Evolutionary conservation across 2,329 filamentous ascomycete species (phyloP), one percentile per base, ranked within the genome.

Genomic region (Fusarium coffeatum): DNA sequence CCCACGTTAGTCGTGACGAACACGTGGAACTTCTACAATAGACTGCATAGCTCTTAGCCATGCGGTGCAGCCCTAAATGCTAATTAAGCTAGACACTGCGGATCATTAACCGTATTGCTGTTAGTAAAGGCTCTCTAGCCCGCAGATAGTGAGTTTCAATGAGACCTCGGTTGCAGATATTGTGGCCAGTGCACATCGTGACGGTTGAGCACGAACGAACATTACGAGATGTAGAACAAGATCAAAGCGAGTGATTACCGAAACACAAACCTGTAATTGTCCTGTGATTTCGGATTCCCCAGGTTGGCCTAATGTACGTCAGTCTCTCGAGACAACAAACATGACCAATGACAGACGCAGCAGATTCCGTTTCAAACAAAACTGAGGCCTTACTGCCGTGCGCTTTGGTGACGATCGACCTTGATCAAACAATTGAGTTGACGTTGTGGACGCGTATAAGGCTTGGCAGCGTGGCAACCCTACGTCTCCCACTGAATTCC

Each of bases 401-500:
- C 18, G 50, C 47, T 64, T 34, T 43, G 46, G 32, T 48, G 59
- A 53, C 43, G 59, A 71, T 65, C 64, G 47, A 22, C 18, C 43
- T 43, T 56, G 66, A 70, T 64, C 40, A 47, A 50, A 54, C 54
- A 50, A 56, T 41, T n/a, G 30, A 50, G 54, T 59, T 51, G 46
- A 54, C 48, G 23, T 53, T 54, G 41, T 46, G 48, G 25, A 55
- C 18, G 23, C 28, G 30, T 61, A 20, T 22, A 57, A 55, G 41
- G 37, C 63, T 66, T 66, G 62, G 43, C 55, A 12, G 51, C 55
- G 47, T 55, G 68, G 66, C 47, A 55, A 70, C 58, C 63, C 41
- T 48, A 46, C 68, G n/a, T 9, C 23, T 49, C 16, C 22, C 22
- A 30, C 46, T 27, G 43, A 30, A 16, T 28, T 50, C 48, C 48